Evolutionary conservation across 805 yeast genomes (phyloP).

Genomic region (Saturnispora gosingensis): DNA sequence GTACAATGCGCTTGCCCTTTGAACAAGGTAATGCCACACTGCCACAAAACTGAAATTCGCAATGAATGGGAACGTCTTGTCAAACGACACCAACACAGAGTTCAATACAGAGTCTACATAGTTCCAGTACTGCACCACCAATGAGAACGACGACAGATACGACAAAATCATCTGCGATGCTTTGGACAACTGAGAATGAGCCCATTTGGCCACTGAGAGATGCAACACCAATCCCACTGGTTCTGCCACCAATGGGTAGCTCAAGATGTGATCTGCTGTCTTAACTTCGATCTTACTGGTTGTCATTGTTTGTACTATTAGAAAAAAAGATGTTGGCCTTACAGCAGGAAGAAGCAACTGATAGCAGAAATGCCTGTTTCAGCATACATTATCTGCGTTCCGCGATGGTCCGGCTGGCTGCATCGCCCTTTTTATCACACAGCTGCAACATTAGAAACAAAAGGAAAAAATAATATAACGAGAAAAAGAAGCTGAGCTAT

Average conservation of each 20-base stretch:
- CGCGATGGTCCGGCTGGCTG: not conserved
- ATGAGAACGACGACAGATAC: constrained; percentile 15
- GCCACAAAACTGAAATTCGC: constrained; percentile 17
- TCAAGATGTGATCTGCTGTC: constrained; percentile 20
- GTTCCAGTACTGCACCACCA: constrained; percentile 16
- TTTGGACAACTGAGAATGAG: constrained; percentile 14
- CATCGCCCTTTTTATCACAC: not conserved
- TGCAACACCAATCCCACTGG: constrained; percentile 12
- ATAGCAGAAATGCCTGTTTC: not conserved
- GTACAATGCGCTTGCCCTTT: not conserved
- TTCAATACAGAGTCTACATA: constrained; percentile 20
- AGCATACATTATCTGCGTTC: not conserved
- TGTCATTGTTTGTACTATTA: not conserved
- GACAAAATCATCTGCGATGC: constrained; percentile 9
- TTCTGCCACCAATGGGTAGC: constrained; percentile 27
- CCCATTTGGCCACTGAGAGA: constrained; percentile 14
- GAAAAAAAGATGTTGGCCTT: too few species aligned
- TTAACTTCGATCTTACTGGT: not conserved
- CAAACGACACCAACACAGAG: constrained; percentile 20
- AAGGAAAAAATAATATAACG: not conserved
- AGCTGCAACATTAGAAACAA: too few species aligned
- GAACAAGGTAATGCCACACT: constrained; percentile 6
- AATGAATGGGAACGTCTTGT: constrained; percentile 23
- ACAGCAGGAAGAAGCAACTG: not conserved
- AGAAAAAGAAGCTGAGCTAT: not conserved